These are phyloP conservation scores for Poa pratensis DNA, from an alignment of 176 grass and related monocot species.

Conservation along the genomic window DNA sequence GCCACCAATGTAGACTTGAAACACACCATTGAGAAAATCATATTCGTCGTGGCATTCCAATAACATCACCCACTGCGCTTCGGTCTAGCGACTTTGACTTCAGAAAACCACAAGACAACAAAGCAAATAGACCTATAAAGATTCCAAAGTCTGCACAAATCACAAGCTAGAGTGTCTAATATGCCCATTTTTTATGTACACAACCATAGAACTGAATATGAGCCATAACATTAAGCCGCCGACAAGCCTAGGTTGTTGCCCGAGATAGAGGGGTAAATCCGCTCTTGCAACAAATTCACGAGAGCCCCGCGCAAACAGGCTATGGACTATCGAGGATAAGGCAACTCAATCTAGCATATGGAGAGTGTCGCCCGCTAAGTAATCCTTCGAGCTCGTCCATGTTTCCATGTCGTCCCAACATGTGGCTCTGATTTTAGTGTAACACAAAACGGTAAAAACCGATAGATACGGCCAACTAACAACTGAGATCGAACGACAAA, in stretches of 20 bases:
- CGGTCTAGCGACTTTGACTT: neutral
- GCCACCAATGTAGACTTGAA: neutral
- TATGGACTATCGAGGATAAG: neutral
- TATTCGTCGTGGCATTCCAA: neutral
- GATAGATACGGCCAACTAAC: no score
- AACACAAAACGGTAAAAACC: neutral
- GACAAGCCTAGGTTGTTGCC: no score
- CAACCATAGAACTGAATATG: no score
- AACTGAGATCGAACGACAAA: no score
- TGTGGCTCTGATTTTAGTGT: fast-evolving
- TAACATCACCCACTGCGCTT: neutral
- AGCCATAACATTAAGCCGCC: no score
- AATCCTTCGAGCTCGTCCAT: neutral
- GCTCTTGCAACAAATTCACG: neutral
- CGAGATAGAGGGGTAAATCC: no score
- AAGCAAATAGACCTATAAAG: no score
- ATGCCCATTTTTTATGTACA: no score
- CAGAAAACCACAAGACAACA: neutral
- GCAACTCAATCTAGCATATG: neutral
- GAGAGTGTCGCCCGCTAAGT: neutral
- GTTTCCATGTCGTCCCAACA: neutral
- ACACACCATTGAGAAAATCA: neutral
- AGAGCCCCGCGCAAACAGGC: neutral
- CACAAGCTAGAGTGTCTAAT: no score
- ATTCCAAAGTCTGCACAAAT: no score